A percentile compares a stretch with the other conserved stretches of the same genome.
phyloP scores from a whole-genome alignment of 768 basidiomycete species.

The Multifurca ochricompacta region DNA sequence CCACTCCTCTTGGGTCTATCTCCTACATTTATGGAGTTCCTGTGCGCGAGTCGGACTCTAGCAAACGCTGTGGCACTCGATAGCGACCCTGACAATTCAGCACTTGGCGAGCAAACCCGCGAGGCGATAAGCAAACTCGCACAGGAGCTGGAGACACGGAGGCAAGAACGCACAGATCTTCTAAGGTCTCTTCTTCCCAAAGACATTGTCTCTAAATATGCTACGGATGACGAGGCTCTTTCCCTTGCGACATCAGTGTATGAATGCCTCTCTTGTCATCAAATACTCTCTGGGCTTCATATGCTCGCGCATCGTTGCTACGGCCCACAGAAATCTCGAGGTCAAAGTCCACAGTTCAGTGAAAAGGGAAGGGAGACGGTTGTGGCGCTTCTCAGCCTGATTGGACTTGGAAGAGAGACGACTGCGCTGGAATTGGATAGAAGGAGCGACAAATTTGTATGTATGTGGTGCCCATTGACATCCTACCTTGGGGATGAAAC shows the following conservation, averaged over 20 bases:
- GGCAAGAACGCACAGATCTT: not conserved
- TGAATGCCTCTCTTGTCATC: slow-evolving; percentile 1
- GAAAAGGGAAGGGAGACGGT: not conserved
- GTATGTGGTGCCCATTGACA: not conserved
- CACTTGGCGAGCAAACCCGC: not conserved
- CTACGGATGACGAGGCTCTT: not conserved
- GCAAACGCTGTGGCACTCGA: not conserved
- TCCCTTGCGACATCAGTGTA: not conserved
- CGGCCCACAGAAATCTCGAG: not conserved
- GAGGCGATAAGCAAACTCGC: not conserved
- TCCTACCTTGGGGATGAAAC: not conserved
- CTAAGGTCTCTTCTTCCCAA: not conserved
- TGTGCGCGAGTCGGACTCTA: not conserved
- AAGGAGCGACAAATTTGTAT: not conserved
- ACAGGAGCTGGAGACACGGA: not conserved
- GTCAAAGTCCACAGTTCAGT: not conserved
- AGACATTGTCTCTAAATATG: not conserved
- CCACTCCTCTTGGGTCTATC: not conserved
- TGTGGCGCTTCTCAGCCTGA: not conserved
- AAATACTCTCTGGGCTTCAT: not conserved
- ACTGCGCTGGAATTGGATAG: slow-evolving; percentile 5
- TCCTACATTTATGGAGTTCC: not conserved
- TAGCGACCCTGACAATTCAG: not conserved
- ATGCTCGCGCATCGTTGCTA: not conserved
- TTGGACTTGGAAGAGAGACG: slow-evolving; percentile 1